A percentile compares a stretch with the other conserved stretches of the same genome.
Conservation (phyloP, 805 yeast genomes). For the Helenozyma baotianmanensis region DNA sequence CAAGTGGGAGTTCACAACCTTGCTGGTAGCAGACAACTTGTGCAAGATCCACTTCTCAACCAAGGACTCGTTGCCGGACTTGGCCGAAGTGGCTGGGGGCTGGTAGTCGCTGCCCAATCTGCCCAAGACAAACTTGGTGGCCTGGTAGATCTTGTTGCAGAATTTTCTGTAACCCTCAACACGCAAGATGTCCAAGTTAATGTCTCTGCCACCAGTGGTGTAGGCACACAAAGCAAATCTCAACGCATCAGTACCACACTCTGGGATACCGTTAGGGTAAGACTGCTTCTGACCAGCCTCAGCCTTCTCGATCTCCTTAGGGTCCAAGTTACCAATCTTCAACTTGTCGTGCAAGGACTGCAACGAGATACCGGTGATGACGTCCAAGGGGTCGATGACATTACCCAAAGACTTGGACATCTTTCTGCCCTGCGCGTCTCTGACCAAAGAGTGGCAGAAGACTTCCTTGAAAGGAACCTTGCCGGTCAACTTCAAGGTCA, state of each 20-base stretch:
- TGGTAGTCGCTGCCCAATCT: slow-evolving; percentile 83
- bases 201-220: slow-evolving; percentile 98
- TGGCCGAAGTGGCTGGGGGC: slow-evolving; percentile 64
- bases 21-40: slow-evolving; percentile 68
- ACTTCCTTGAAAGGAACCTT: slow-evolving; percentile 92
- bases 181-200: slow-evolving; percentile 90
- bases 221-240: slow-evolving; percentile 98
- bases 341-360: slow-evolving; percentile 77
- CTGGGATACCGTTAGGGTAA: slow-evolving; percentile 96
- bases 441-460: slow-evolving; percentile 95
- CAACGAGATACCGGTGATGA: slow-evolving; percentile 80
- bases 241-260: slow-evolving; percentile 98
- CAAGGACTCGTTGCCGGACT: slow-evolving; percentile 77
- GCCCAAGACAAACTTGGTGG: slow-evolving; percentile 93
- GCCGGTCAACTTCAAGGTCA: slow-evolving; percentile 88
- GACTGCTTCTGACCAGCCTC: slow-evolving; percentile 81
- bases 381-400: slow-evolving; percentile 94
- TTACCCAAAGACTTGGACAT: slow-evolving; percentile 98
- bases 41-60: slow-evolving; percentile 97
- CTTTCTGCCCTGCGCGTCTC: slow-evolving; percentile 99
- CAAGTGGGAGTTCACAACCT: slow-evolving; percentile 57
- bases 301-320: slow-evolving; percentile 83
- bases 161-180: slow-evolving; percentile 99
- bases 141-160: slow-evolving; percentile 99
- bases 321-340: slow-evolving; percentile 77